Conservation (phyloP, 2,329 filamentous ascomycete species). For the Paracoccidioides brasiliensis region DNA sequence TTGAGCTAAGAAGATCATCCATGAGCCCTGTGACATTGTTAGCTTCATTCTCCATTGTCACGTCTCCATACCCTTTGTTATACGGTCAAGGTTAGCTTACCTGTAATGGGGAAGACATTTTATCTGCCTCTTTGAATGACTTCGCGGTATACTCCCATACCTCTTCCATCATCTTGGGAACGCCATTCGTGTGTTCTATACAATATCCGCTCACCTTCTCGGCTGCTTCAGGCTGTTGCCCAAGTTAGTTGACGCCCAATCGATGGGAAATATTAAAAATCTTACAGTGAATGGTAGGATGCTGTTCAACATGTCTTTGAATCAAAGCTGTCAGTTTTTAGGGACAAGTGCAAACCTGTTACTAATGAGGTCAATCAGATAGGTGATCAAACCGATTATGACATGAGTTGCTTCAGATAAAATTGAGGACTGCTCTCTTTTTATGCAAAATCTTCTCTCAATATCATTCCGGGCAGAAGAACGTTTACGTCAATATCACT, state of each 20-base stretch:
- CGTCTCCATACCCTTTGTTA: neutral
- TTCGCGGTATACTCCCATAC: neutral
- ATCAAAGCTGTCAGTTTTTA: neutral
- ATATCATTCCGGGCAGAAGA: no score
- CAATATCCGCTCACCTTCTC: neutral
- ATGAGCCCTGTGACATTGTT: neutral
- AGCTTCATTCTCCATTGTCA: neutral
- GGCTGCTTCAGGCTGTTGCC: neutral
- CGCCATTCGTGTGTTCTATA: neutral
- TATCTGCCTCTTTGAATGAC: neutral
- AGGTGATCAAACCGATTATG: neutral
- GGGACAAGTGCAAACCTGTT: neutral
- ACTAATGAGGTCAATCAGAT: neutral
- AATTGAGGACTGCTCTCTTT: neutral
- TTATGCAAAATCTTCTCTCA: no score
- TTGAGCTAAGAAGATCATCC: neutral
- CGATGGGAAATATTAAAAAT: neutral
- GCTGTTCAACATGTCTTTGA: neutral
- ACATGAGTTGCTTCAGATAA: neutral
- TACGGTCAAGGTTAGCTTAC: neutral
- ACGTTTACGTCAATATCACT: no score
- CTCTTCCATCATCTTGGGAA: neutral
- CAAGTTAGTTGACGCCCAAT: neutral
- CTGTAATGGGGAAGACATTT: neutral
- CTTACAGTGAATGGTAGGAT: neutral